These are phyloP conservation scores for Ustulina deusta DNA, from an alignment of 2,329 filamentous ascomycete genomes.

Conservation along the genomic window DNA sequence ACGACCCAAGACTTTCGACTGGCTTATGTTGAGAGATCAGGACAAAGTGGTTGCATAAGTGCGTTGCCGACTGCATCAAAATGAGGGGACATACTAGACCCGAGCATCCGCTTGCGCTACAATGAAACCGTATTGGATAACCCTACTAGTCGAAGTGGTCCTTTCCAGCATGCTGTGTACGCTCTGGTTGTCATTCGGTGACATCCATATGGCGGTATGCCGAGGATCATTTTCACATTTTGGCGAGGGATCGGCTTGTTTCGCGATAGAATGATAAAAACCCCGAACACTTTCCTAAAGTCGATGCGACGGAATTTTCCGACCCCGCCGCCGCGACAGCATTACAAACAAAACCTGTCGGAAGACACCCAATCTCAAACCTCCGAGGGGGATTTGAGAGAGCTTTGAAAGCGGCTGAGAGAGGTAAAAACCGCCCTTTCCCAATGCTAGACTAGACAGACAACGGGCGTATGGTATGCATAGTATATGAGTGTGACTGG, in stretches of 20 bases:
- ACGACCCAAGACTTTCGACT: not conserved
- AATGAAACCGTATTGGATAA: slow-evolving; percentile 22
- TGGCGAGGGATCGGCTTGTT: slow-evolving; percentile 16
- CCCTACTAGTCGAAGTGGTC: slow-evolving; percentile 8
- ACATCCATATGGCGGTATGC: slow-evolving; percentile 12
- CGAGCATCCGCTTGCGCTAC: slow-evolving; percentile 15
- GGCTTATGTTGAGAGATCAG: not conserved
- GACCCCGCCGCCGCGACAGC: slow-evolving; percentile 5
- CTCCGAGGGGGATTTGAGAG: not conserved
- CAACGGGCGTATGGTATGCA: slow-evolving; percentile 5
- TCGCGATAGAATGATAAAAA: not conserved
- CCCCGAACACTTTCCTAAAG: not conserved
- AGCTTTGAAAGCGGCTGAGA: not conserved
- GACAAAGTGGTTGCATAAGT: slow-evolving; percentile 35
- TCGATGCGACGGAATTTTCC: slow-evolving; percentile 7
- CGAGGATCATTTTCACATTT: slow-evolving; percentile 3
- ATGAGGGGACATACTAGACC: slow-evolving; percentile 11
- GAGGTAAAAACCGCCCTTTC: slow-evolving; percentile 4
- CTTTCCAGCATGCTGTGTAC: slow-evolving; percentile 7
- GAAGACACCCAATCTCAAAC: not conserved
- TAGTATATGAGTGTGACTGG: slow-evolving; percentile 23
- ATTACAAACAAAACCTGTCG: not conserved
- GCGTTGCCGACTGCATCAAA: slow-evolving; percentile 17
- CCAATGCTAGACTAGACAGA: not conserved
- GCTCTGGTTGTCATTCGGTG: slow-evolving; percentile 7